phyloP scores from a whole-genome alignment of 179 eudicot species.

The Carnegiea gigantea region DNA sequence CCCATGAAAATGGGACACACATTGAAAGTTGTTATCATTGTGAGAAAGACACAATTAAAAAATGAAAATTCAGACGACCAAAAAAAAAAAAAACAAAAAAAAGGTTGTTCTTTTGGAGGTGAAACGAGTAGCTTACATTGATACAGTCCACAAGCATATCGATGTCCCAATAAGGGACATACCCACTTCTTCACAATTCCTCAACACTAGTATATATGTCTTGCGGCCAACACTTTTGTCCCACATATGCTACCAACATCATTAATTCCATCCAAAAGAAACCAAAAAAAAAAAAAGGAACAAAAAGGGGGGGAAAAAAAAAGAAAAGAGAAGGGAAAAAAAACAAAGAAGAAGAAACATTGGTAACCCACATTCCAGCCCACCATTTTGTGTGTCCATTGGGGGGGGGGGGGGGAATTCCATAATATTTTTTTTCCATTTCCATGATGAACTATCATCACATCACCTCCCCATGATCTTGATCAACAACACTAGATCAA shows the following conservation, averaged over 20 bases:
- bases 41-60: background rate
- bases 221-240: background rate
- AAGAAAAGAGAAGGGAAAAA: background rate
- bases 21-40: too few species aligned
- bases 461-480: background rate
- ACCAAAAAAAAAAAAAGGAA: background rate
- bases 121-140: background rate
- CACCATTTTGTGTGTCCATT: background rate
- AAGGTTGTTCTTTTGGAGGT: background rate
- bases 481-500: background rate
- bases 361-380: background rate
- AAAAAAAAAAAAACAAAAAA: background rate
- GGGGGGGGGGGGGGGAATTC: background rate
- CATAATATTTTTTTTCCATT: background rate
- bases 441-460: background rate
- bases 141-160: background rate
- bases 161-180: background rate
- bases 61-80: background rate
- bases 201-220: background rate
- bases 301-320: background rate
- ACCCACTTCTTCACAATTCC: background rate
- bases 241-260: constrained; percentile 2
- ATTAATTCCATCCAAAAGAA: background rate
- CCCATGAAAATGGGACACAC: too few species aligned
- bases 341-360: background rate